Percentiles rank a stretch among this genome's conserved stretches.
These are phyloP conservation scores for Gossypium mustelinum DNA, from an alignment of 345 rosid genomes.

Conservation along the genomic window DNA sequence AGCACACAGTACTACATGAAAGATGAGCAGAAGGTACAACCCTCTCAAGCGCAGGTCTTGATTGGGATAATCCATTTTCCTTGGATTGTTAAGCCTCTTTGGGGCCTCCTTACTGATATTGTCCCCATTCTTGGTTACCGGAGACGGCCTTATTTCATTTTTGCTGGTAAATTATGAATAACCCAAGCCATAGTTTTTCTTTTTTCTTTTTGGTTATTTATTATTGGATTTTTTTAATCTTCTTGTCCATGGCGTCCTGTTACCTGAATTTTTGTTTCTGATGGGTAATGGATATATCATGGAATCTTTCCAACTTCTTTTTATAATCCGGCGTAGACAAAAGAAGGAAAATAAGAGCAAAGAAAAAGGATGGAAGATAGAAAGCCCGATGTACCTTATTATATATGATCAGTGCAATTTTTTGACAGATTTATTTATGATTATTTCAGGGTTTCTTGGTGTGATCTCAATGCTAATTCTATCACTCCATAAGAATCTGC, in stretches of 20 bases:
- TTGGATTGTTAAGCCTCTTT: constrained; percentile 67
- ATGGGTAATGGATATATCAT: background rate
- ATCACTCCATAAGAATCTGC: constrained; percentile 41
- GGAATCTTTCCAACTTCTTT: no score
- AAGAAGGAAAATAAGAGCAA: background rate
- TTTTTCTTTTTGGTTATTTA: background rate
- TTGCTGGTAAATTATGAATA: constrained; percentile 42
- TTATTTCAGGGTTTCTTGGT: constrained; percentile 44
- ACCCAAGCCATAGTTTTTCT: background rate
- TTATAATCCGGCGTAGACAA: no score
- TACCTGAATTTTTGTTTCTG: background rate
- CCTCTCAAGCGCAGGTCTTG: constrained; percentile 51
- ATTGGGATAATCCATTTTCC: constrained; percentile 53
- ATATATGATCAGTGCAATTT: background rate
- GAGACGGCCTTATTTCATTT: constrained; percentile 60
- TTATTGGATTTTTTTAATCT: background rate
- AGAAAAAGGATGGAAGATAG: background rate
- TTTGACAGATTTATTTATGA: background rate
- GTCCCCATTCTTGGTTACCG: constrained; percentile 53
- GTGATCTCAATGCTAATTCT: constrained; percentile 50
- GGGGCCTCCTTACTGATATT: constrained; percentile 69
- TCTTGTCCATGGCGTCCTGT: background rate
- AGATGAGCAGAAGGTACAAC: constrained; percentile 65
- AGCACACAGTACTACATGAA: constrained; percentile 65
- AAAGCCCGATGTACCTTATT: background rate